phyloP scores from a whole-genome alignment of 2,329 filamentous ascomycete genomes.

The Colletotrichum sp. region DNA sequence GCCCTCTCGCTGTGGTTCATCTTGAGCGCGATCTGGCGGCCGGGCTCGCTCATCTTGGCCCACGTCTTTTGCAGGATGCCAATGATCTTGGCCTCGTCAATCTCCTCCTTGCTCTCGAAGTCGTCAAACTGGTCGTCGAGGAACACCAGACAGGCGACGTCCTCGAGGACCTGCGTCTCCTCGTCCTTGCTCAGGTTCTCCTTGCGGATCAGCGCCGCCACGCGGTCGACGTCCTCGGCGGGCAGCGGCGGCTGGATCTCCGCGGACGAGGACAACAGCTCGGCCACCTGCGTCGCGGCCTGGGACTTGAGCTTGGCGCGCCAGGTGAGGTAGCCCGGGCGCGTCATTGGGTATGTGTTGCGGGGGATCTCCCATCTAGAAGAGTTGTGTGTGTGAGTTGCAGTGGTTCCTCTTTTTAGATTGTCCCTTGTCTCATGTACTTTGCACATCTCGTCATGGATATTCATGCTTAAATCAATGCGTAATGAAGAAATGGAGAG shows the following conservation, averaged over 20 bases:
- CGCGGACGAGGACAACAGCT: conserved; percentile 50
- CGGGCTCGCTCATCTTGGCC: conserved; percentile 73
- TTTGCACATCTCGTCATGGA: background rate
- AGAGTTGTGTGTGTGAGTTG: conserved; percentile 1
- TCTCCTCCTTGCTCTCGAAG: conserved; percentile 70
- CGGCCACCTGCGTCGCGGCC: conserved; percentile 56
- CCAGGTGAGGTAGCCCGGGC: conserved; percentile 81
- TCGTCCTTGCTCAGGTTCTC: conserved; percentile 67
- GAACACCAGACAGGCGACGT: conserved; percentile 87
- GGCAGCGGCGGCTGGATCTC: conserved; percentile 41
- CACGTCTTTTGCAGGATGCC: conserved; percentile 75
- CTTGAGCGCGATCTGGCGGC: conserved; percentile 66
- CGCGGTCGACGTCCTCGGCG: conserved; percentile 60
- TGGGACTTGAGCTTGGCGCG: conserved; percentile 75
- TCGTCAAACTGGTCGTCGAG: conserved; percentile 85
- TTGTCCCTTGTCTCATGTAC: background rate
- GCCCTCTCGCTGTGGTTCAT: conserved; percentile 70
- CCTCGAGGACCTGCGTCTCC: conserved; percentile 79
- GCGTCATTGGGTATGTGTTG: conserved; percentile 73
- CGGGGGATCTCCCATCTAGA: conserved; percentile 79
- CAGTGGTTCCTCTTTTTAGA: background rate
- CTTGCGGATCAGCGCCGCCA: conserved; percentile 79
- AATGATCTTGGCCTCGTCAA: conserved; percentile 79
- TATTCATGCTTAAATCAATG: background rate
- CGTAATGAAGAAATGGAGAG: background rate